These are phyloP conservation scores for Endogone sp. DNA, from an alignment of 192 early-diverging fungal species.

Conservation along the genomic window DNA sequence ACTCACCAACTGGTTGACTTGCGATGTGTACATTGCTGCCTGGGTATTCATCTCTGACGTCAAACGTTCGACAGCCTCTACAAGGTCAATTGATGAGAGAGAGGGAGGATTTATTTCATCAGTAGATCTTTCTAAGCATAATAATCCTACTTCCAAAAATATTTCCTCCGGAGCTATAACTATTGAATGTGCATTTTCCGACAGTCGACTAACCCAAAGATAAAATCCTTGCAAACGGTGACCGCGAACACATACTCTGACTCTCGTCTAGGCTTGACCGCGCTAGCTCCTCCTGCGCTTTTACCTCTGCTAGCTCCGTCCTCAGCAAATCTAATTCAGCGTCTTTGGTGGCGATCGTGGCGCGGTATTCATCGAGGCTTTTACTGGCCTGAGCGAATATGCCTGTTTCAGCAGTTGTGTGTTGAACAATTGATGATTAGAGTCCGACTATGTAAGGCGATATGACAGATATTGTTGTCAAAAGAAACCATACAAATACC, in stretches of 20 bases:
- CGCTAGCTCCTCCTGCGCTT: conserved; percentile 20
- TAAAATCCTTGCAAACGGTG: not conserved
- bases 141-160: no score
- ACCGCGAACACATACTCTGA: conserved; percentile 2
- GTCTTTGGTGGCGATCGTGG: conserved; percentile 41
- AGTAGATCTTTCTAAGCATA: no score
- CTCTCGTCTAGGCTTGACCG: conserved; percentile 14
- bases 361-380: conserved; percentile 48
- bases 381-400: conserved; percentile 55
- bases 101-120: not conserved
- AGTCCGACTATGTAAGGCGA: no score
- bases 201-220: conserved; percentile 1
- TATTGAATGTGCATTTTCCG: no score
- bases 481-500: no score
- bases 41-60: conserved; percentile 33
- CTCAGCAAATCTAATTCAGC: conserved; percentile 36
- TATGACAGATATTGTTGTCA: no score
- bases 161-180: no score
- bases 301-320: conserved; percentile 19
- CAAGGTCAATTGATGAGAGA: not conserved
- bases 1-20: conserved; percentile 39
- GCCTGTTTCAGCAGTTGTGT: conserved; percentile 17
- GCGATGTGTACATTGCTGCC: conserved; percentile 23
- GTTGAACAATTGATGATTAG: no score
- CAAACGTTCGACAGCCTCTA: conserved; percentile 31